A percentile compares a stretch with the other conserved stretches of the same genome.
Evolutionary conservation across 139 green algal genomes (phyloP).

Genomic region (Chlamydomonas sphaeroides): DNA sequence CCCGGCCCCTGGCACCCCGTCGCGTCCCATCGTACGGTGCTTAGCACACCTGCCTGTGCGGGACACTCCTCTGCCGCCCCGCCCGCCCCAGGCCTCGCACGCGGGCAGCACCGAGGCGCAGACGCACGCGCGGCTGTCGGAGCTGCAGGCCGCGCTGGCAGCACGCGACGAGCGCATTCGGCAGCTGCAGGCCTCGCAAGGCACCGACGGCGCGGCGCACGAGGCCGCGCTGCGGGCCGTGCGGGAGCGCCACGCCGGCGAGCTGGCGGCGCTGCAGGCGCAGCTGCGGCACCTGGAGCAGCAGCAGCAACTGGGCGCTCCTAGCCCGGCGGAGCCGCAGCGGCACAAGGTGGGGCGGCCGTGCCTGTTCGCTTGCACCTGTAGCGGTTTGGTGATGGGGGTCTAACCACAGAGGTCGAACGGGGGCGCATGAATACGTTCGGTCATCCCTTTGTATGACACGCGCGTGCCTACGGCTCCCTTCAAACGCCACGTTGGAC

Average conservation of each 20-base stretch:
- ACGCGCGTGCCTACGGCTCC: too few species aligned
- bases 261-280: neutral
- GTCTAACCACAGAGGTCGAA: too few species aligned
- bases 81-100: neutral
- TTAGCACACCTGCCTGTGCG: too few species aligned
- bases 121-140: neutral
- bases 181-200: neutral
- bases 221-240: neutral
- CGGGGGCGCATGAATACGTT: too few species aligned
- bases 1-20: too few species aligned
- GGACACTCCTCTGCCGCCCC: too few species aligned
- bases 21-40: too few species aligned
- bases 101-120: neutral
- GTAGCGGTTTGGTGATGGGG: too few species aligned
- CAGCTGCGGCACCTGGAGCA: slow-evolving; percentile 9
- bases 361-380: too few species aligned
- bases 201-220: neutral
- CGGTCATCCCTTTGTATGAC: too few species aligned
- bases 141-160: neutral
- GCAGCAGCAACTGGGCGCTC: neutral
- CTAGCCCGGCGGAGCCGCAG: neutral
- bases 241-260: neutral
- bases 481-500: too few species aligned
- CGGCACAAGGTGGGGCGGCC: neutral
- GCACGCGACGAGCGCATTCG: neutral